A percentile compares a stretch with the other conserved stretches of the same genome.
These are phyloP conservation scores for Suhomyces coccinellae DNA, from an alignment of 1,139 yeast genomes.

Conservation along the genomic window DNA sequence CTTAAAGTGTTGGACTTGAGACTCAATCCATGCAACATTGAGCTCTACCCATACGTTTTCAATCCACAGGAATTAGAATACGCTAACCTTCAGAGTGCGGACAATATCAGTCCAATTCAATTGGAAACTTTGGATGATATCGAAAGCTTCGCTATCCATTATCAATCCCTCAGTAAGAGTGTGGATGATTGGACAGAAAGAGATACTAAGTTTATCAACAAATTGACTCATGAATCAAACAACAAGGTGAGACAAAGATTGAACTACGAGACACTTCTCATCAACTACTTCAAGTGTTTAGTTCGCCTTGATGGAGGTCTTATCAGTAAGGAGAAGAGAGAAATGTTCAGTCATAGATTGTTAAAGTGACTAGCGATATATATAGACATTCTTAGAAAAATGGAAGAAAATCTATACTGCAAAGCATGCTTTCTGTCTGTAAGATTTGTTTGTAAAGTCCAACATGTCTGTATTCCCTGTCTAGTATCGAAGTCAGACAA, in stretches of 20 bases:
- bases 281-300: constrained; percentile 37
- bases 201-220: constrained; percentile 29
- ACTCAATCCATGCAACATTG: constrained; percentile 50
- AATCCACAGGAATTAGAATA: constrained; percentile 44
- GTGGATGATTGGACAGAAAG: constrained; percentile 41
- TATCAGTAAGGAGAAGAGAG: constrained; percentile 25
- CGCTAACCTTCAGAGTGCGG: constrained; percentile 15
- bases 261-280: constrained; percentile 40
- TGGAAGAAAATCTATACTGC: too few relatives aligned
- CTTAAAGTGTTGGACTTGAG: constrained; percentile 49
- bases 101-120: constrained; percentile 32
- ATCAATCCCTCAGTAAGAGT: constrained; percentile 36
- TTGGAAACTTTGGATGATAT: constrained; percentile 48
- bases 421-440: too few relatives aligned
- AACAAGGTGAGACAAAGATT: constrained; percentile 31
- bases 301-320: constrained; percentile 43
- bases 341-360: constrained; percentile 21
- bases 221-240: constrained; percentile 22
- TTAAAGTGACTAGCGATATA: background rate
- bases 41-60: constrained; percentile 55
- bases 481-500: background rate
- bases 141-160: constrained; percentile 44
- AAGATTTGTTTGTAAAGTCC: background rate
- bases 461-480: background rate
- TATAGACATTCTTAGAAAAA: too few relatives aligned